These are phyloP conservation scores for Panus rudis DNA, from an alignment of 768 basidiomycete species.

Conservation along the genomic window DNA sequence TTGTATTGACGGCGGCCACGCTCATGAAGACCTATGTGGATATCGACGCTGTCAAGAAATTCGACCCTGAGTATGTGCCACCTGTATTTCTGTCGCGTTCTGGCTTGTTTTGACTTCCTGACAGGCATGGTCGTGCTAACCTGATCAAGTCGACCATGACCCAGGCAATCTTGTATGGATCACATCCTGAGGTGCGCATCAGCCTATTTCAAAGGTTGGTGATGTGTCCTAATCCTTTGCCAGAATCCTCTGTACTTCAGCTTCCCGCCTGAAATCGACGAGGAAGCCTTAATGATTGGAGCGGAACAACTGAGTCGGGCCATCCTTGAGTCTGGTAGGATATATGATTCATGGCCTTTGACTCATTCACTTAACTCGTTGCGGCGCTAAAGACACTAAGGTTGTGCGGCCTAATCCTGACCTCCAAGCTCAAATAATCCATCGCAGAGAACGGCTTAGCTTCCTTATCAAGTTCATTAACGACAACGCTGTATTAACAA, in stretches of 20 bases:
- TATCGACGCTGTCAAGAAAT: slow-evolving; percentile 50
- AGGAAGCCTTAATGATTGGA: slow-evolving; percentile 71
- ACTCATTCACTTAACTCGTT: background rate
- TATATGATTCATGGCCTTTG: background rate
- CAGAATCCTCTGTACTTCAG: slow-evolving; percentile 77
- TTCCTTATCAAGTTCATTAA: slow-evolving; percentile 90
- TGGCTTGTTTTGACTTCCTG: background rate
- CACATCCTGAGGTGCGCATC: slow-evolving; percentile 47
- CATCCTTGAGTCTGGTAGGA: slow-evolving; percentile 66
- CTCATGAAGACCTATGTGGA: slow-evolving; percentile 65
- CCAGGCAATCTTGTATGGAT: slow-evolving; percentile 75
- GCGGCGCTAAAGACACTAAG: slow-evolving; percentile 41
- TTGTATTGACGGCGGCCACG: slow-evolving; percentile 59
- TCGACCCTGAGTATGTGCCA: slow-evolving; percentile 53
- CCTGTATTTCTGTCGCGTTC: background rate
- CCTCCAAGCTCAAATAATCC: slow-evolving; percentile 67
- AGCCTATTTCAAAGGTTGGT: background rate
- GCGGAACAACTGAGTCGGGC: slow-evolving; percentile 69
- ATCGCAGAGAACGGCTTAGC: slow-evolving; percentile 66
- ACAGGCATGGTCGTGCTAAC: slow-evolving; percentile 56
- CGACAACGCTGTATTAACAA: slow-evolving; percentile 71
- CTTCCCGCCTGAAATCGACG: slow-evolving; percentile 74
- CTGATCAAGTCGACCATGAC: slow-evolving; percentile 76
- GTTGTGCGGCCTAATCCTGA: slow-evolving; percentile 74
- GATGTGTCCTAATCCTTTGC: background rate